These are phyloP conservation scores for Talaromyces sp. DNA, from an alignment of 2,329 filamentous ascomycete species.

Conservation along the genomic window DNA sequence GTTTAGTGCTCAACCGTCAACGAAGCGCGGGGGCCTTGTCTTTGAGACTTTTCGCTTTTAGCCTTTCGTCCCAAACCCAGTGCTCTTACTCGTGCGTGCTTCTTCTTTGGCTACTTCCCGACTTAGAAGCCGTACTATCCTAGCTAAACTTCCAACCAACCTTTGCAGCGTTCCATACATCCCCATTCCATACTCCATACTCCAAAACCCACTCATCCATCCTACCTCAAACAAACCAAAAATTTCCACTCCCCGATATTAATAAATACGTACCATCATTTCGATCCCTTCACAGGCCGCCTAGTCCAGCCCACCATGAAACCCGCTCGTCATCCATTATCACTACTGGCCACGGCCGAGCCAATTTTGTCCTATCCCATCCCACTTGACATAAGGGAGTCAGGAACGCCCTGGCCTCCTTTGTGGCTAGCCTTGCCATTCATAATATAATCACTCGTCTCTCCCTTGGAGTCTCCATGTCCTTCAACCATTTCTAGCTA, in stretches of 20 bases:
- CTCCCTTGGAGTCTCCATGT: not conserved
- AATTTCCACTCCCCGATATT: conserved; percentile 5
- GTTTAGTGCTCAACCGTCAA: not conserved
- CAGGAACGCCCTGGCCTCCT: conserved; percentile 12
- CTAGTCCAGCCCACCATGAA: conserved; percentile 12
- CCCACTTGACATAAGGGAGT: conserved; percentile 6
- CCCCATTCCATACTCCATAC: conserved; percentile 1
- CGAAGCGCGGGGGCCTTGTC: conserved; percentile 30
- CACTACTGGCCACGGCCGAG: not conserved
- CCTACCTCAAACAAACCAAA: conserved; percentile 3
- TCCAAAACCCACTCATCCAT: not conserved
- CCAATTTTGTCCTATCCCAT: conserved; percentile 3
- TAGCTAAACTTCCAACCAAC: conserved; percentile 5
- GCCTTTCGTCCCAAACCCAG: conserved; percentile 17
- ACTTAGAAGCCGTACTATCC: not conserved
- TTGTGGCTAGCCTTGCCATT: conserved; percentile 10
- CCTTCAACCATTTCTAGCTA: not conserved
- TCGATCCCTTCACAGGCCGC: conserved; percentile 8
- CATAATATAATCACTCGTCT: not conserved
- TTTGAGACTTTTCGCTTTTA: conserved; percentile 1
- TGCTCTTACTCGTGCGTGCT: not conserved
- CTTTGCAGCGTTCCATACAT: conserved; percentile 4
- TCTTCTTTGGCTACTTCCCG: conserved; percentile 19
- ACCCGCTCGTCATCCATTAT: conserved; percentile 11
- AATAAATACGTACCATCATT: conserved; percentile 9